phyloP scores from a whole-genome alignment of 2,329 filamentous ascomycete species.

The Alternaria sp. region DNA sequence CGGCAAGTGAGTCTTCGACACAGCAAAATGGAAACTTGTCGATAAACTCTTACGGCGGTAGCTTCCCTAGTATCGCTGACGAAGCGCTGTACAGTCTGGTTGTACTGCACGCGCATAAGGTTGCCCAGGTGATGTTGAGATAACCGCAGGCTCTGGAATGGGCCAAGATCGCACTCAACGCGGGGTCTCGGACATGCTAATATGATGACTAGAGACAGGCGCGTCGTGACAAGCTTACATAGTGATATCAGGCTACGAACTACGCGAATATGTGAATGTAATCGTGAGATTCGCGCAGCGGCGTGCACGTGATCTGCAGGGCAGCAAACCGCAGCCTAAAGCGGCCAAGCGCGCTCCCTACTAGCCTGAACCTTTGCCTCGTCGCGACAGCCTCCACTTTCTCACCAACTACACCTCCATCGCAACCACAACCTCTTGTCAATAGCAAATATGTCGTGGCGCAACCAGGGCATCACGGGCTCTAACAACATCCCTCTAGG shows the following conservation, averaged over 20 bases:
- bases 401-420: conserved; percentile 10
- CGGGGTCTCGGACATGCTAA: neutral
- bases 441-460: conserved; percentile 64
- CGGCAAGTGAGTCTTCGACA: neutral
- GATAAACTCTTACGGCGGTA: too few relatives aligned
- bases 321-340: neutral
- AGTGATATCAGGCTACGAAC: neutral
- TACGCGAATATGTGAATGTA: neutral
- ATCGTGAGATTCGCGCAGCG: neutral
- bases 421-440: conserved; percentile 11
- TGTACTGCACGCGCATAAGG: neutral
- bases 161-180: neutral
- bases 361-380: conserved; percentile 12
- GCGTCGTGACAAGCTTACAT: neutral
- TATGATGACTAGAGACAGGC: neutral
- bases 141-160: neutral
- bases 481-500: conserved; percentile 98
- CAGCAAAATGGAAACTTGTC: neutral
- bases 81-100: neutral
- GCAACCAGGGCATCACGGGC: conserved; percentile 84
- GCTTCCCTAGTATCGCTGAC: too few relatives aligned
- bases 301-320: neutral
- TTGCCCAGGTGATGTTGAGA: neutral
- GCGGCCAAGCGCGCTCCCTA: conserved; percentile 5
- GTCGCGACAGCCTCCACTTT: conserved; percentile 16